A percentile compares a stretch with the other conserved stretches of the same genome.
phyloP scores from a whole-genome alignment of 257 asterid species.

The Mitragyna speciosa region DNA sequence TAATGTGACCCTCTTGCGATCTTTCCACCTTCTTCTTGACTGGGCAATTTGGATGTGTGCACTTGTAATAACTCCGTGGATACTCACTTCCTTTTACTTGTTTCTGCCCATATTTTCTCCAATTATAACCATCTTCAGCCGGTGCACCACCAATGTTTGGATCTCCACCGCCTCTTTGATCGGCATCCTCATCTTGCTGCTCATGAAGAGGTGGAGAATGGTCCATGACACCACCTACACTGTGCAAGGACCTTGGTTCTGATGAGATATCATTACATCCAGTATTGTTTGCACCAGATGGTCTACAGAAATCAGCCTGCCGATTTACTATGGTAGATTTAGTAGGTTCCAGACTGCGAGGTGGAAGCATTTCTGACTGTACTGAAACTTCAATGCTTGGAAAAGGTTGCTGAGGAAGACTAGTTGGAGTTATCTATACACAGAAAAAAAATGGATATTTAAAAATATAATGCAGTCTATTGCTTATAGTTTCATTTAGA shows the following conservation, averaged over 20 bases:
- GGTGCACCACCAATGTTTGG: constrained; percentile 48
- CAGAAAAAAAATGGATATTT: background rate
- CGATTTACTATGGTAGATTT: constrained; percentile 16
- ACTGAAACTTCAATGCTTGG: constrained; percentile 36
- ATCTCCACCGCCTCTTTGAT: constrained; percentile 58
- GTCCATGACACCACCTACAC: constrained; percentile 34
- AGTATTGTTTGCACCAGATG: constrained; percentile 35
- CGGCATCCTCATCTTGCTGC: constrained; percentile 48
- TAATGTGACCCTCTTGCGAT: constrained; percentile 69
- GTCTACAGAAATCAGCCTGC: constrained; percentile 40
- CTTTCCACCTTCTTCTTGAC: constrained; percentile 88
- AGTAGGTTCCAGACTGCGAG: constrained; percentile 30
- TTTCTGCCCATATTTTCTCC: constrained; percentile 92
- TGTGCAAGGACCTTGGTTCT: constrained; percentile 33
- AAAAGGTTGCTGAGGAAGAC: constrained; percentile 47
- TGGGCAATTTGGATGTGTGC: constrained; percentile 64
- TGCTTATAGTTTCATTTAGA: constrained; percentile 2
- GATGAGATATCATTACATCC: constrained; percentile 27
- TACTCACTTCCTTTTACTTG: constrained; percentile 81
- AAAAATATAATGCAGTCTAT: background rate
- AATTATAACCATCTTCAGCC: constrained; percentile 73
- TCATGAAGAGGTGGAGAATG: constrained; percentile 65
- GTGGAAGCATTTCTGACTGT: constrained; percentile 34
- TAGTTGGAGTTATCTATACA: constrained; percentile 31
- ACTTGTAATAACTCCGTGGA: constrained; percentile 91